Base-by-base conservation (phyloP, 2,329 filamentous ascomycete genomes). In the Hypoxylon sp. region DNA sequence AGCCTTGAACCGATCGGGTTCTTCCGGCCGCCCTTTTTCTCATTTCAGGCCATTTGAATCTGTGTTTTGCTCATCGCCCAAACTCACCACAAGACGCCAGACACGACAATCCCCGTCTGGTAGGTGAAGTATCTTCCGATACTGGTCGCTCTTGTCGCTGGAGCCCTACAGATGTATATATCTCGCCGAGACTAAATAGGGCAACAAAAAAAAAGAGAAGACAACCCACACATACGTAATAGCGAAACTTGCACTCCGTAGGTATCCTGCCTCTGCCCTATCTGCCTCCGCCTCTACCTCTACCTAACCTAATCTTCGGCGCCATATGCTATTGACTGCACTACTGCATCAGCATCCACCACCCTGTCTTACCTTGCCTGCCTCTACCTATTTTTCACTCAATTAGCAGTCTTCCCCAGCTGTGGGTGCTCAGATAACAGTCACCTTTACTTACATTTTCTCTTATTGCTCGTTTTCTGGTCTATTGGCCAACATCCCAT, bases 341-440 rank as follows among this genome's bases (percentile, higher is more conserved):
- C 60, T 69, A 64, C 60, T 64, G 52, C 67, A 67, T 64, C 63
- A 67, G 60, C 53, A 58, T 46, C 58, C 51, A 65, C 38, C 50
- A 62, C 45, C 53, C 65, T 59, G 61, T 64, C 68, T 63, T 57
- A 58, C 63, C 55, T 58, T 68, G 30, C 46, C 57, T 41, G 9
- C 7, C 38, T 43, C 50, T 60, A 55, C 55, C 48, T 59, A 32
- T 45, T 34, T 30, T 48, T 51, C 53, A 51, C 46, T 62, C 51
- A 46, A 49, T 60, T 45, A 56, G 43, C 38, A 30, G 41, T 38
- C 45, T 59, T 45, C 32, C 5, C 49, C 55, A 11, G 38, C 14
- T 41, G 45, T 32, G 14, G 34, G 23, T 51, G 38, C 60, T 49
- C 48, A 64, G 63, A 69, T 67, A 67, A 64, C 52, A 62, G 51